Conservation (phyloP, 225 moss, liverwort and hornwort genomes). For the Pseudoscleropodium purum region DNA sequence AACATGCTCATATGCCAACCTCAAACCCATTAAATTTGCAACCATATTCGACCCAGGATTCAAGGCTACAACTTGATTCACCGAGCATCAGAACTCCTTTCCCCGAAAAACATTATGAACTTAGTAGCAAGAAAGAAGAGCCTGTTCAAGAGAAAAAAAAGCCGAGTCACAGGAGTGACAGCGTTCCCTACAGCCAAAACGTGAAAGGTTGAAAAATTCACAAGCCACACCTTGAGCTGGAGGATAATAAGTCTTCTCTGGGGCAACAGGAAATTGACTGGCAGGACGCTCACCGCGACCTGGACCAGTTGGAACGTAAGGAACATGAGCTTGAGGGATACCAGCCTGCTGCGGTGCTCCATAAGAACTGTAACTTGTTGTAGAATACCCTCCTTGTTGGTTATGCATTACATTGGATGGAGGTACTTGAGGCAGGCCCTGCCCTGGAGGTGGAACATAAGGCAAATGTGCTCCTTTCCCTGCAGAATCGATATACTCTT, state of each 20-base stretch:
- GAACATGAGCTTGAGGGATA: slow-evolving; percentile 13
- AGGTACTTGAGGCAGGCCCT: neutral
- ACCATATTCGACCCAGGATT: neutral
- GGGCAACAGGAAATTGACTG: slow-evolving; percentile 1
- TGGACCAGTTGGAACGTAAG: slow-evolving; percentile 6
- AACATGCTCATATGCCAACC: neutral
- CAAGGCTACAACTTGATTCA: neutral
- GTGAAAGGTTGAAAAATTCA: neutral
- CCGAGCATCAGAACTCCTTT: neutral
- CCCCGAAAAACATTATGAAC: neutral
- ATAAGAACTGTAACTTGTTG: neutral
- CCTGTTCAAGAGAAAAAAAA: neutral
- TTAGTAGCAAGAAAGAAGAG: neutral
- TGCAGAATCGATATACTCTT: slow-evolving; percentile 37
- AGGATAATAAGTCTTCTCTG: slow-evolving; percentile 17
- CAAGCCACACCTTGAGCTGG: slow-evolving; percentile 15
- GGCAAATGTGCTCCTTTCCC: slow-evolving; percentile 22
- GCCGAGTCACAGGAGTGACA: neutral
- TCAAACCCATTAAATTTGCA: neutral
- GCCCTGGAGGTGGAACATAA: neutral
- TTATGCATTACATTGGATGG: neutral
- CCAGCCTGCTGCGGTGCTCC: neutral
- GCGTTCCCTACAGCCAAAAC: neutral
- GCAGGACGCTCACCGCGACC: slow-evolving; percentile 1
- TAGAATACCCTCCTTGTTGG: neutral